Base-by-base conservation (phyloP, 2,329 filamentous ascomycete genomes). In the Fusarium sp. region DNA sequence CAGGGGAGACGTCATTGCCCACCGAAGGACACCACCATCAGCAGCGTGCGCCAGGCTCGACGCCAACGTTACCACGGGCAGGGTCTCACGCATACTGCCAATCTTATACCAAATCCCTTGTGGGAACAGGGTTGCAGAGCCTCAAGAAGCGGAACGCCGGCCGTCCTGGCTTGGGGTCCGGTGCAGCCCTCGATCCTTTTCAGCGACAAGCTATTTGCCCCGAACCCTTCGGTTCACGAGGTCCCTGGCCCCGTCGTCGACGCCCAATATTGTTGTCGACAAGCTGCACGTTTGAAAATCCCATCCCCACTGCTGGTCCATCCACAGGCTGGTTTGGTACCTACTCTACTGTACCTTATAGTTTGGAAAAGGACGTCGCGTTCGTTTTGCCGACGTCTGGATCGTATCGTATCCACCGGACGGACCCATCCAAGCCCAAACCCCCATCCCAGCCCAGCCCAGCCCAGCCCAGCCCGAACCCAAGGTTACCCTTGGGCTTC, bases 1-100 rank as follows among this genome's bases (percentile, higher is more conserved):
- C 44, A 57, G 41, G 62, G 44, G 60, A 60, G 62, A 74, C 73
- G 73, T 75, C 73, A 75, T 75, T 71, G 52, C 60, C 37, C 63
- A 46, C 59, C 60, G 59, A 50, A 56, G 41, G 46, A 62, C 52
- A 65, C 58, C 58, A 51, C 51, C 60, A 37, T 28, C 52, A 47
- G 10, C 54, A 50, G 39, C 41, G 43, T 47, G 51, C 54, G 43
- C 47, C 39, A 52, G 58, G 58, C 30, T 57, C 57, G 23, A 62
- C 53, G 31, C 47, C 54, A 68, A 63, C 63, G 66, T 66, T 70
- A 60, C 63, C 58, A 55, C 57, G 36, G 51, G 39, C 48, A 62
- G 61, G 34, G 43, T 47, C 46, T 44, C 31, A 55, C 13, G 13
- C 44, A 58, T 51, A 63, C 23, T 31, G 56, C 46, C 52, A 70